Conservation (phyloP, 345 rosid species). For the Abelmoschus esculentus region DNA sequence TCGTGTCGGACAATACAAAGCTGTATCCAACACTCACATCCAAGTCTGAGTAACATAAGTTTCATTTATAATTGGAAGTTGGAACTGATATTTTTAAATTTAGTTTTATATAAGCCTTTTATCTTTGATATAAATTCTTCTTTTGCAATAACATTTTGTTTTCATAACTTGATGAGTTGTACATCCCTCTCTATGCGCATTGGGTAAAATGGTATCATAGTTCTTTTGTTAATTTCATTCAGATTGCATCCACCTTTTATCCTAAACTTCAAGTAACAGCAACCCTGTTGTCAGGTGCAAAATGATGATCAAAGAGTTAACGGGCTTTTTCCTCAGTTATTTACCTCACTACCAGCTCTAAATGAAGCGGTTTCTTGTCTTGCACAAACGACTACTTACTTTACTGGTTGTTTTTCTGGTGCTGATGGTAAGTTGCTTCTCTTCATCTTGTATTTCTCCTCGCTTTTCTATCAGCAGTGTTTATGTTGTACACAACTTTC, state of each 20-base stretch:
- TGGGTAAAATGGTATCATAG: neutral
- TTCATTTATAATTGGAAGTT: neutral
- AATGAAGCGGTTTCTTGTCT: constrained; percentile 49
- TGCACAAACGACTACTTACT: constrained; percentile 43
- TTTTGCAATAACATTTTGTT: neutral
- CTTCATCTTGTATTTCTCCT: neutral
- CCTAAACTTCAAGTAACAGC: constrained; percentile 2
- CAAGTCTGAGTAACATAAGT: neutral
- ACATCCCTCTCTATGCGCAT: neutral
- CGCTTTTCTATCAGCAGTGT: neutral
- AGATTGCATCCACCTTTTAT: neutral
- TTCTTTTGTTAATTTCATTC: neutral
- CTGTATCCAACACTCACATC: neutral
- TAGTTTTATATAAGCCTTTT: neutral
- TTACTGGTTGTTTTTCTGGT: constrained; percentile 51
- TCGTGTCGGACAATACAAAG: neutral
- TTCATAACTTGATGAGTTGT: neutral
- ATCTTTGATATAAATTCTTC: neutral
- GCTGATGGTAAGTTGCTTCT: constrained; percentile 32
- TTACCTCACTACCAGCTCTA: constrained; percentile 41
- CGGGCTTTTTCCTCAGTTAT: constrained; percentile 30
- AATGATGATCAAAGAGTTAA: constrained; percentile 21
- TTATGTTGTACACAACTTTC: neutral
- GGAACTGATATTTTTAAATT: neutral
- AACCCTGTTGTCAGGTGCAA: constrained; percentile 10